Conservation (phyloP, 768 basidiomycete species). For the Boletus tylopilopsis region DNA sequence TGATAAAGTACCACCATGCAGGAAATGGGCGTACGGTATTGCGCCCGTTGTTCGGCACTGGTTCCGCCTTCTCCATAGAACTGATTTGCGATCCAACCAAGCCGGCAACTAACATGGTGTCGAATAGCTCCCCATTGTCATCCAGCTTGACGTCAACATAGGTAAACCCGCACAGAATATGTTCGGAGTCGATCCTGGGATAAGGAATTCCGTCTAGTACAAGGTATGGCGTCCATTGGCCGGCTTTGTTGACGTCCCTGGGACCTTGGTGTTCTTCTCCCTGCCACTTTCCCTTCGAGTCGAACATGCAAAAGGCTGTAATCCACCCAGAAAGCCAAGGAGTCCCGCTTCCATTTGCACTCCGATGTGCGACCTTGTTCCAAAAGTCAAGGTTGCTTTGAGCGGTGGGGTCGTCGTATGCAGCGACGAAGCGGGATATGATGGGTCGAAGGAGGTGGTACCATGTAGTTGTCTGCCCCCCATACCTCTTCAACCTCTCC, state of each 20-base stretch:
- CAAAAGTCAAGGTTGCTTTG: not conserved
- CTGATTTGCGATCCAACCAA: not conserved
- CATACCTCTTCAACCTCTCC: conserved; percentile 34
- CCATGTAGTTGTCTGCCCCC: conserved; percentile 22
- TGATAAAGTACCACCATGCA: not conserved
- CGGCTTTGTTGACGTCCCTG: not conserved
- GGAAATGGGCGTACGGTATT: not conserved
- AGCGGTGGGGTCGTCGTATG: not conserved
- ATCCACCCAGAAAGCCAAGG: not conserved
- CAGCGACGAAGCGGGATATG: conserved; percentile 3
- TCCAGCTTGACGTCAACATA: not conserved
- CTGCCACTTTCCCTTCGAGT: not conserved
- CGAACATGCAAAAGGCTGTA: not conserved
- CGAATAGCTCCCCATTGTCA: not conserved
- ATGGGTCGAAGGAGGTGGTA: conserved; percentile 26
- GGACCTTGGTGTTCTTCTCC: too few relatives aligned
- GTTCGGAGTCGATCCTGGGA: too few relatives aligned
- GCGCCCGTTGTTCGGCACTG: too few relatives aligned
- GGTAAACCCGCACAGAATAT: not conserved
- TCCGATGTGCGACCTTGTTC: not conserved
- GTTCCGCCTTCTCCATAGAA: not conserved
- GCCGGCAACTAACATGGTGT: not conserved
- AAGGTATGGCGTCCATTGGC: not conserved
- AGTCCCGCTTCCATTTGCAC: not conserved
- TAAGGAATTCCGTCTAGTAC: not conserved